phyloP scores from a whole-genome alignment of 331 rosid species.

The Pyracantha coccinea region DNA sequence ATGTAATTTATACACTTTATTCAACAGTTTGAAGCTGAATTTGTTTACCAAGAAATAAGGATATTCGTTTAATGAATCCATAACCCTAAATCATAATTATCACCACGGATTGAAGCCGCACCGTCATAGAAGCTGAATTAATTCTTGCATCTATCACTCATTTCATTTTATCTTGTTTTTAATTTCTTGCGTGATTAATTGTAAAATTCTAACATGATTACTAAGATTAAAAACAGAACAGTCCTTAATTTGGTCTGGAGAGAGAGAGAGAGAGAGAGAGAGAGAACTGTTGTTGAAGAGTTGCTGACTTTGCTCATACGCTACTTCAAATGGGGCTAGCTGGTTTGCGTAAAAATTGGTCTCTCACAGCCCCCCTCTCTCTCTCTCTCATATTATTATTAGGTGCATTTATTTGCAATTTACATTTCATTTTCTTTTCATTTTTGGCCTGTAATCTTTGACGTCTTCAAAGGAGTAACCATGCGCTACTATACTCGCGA shows the following conservation, averaged over 20 bases:
- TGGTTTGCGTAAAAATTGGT: background rate
- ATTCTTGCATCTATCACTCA: background rate
- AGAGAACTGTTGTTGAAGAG: background rate
- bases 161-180: background rate
- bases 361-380: background rate
- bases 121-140: too few relatives aligned
- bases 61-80: too few relatives aligned
- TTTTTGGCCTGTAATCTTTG: background rate
- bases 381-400: background rate
- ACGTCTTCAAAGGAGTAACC: too few relatives aligned
- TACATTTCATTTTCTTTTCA: background rate
- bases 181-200: background rate
- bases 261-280: background rate
- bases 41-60: too few relatives aligned
- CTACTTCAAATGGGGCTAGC: background rate
- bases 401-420: background rate
- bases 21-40: background rate
- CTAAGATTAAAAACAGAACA: background rate
- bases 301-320: conserved; percentile 26
- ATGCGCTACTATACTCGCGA: too few relatives aligned
- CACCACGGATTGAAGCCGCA: too few relatives aligned
- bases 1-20: background rate
- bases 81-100: too few relatives aligned
- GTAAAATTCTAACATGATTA: background rate
- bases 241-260: background rate